A percentile compares a stretch with the other conserved stretches of the same genome.
phyloP scores from a whole-genome alignment of 192 early-diverging fungal genomes.

The Powellomyces hirtus region DNA sequence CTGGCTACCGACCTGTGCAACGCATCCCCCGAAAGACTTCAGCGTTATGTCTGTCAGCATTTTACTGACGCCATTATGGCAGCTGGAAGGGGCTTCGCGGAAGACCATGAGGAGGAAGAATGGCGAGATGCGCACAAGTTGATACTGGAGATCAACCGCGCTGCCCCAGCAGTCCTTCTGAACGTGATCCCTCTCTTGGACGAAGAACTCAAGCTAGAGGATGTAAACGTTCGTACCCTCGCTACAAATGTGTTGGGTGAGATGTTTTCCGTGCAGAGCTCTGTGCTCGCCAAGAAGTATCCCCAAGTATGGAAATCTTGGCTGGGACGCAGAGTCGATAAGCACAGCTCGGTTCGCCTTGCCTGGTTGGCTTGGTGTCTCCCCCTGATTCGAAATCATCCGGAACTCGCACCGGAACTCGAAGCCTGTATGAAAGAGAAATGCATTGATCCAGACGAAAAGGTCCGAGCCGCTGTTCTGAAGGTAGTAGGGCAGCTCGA shows the following conservation, averaged over 20 bases:
- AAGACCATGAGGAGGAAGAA: conserved; percentile 36
- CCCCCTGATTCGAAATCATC: conserved; percentile 68
- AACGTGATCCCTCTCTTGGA: conserved; percentile 93
- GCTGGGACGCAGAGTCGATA: conserved; percentile 80
- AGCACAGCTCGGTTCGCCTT: conserved; percentile 63
- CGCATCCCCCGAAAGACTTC: conserved; percentile 71
- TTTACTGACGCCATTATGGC: conserved; percentile 81
- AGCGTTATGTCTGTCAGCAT: conserved; percentile 85
- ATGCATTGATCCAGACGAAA: conserved; percentile 88
- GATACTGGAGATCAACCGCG: conserved; percentile 76
- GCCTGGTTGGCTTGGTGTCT: conserved; percentile 69
- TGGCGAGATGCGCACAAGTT: conserved; percentile 68
- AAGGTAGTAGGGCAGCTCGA: conserved; percentile 69
- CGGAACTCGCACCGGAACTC: conserved; percentile 67
- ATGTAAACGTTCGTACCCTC: conserved; percentile 70
- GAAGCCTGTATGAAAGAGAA: conserved; percentile 64
- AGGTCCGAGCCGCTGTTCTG: conserved; percentile 76
- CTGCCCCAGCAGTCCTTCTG: conserved; percentile 72
- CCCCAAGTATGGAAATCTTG: conserved; percentile 82
- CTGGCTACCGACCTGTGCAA: conserved; percentile 83
- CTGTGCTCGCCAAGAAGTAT: conserved; percentile 68
- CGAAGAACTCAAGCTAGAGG: conserved; percentile 80
- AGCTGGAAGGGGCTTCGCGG: conserved; percentile 38
- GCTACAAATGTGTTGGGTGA: conserved; percentile 79
- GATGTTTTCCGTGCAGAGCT: conserved; percentile 82